Evolutionary conservation across 768 basidiomycete genomes (phyloP).

Genomic region (Mycena rebaudengoi): DNA sequence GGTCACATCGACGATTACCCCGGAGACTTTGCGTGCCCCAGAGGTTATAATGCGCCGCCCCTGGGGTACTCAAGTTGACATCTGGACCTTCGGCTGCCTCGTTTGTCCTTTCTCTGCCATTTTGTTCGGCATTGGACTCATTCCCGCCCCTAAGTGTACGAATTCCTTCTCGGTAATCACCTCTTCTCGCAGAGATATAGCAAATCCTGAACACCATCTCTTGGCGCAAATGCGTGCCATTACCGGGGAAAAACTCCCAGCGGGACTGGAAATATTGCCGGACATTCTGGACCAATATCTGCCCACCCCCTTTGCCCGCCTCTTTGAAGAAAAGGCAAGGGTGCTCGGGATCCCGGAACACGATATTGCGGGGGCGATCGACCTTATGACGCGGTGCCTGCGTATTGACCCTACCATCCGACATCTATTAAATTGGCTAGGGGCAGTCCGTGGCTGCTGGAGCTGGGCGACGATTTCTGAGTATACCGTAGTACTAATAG

Average conservation of each 20-base stretch:
- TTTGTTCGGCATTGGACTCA: neutral
- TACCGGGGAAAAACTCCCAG: neutral
- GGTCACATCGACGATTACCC: neutral
- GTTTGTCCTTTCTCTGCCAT: conserved; percentile 7
- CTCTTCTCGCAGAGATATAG: conserved; percentile 3
- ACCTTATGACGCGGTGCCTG: conserved; percentile 5
- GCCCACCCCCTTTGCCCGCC: neutral
- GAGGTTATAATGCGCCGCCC: conserved; percentile 15
- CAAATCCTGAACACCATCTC: neutral
- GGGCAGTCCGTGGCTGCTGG: conserved; percentile 3
- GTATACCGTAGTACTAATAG: too few relatives aligned
- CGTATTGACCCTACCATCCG: conserved; percentile 3
- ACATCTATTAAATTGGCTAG: neutral
- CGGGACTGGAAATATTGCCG: neutral
- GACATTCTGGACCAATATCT: neutral
- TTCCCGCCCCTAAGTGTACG: conserved; percentile 11
- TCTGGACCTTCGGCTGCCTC: conserved; percentile 29
- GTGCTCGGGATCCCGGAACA: conserved; percentile 1
- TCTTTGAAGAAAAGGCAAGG: neutral
- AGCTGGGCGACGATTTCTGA: conserved; percentile 3
- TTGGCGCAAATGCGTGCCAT: neutral
- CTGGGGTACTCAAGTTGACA: conserved; percentile 25
- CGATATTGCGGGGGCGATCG: conserved; percentile 1
- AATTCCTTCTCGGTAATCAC: conserved; percentile 9
- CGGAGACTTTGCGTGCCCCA: conserved; percentile 14